Base-by-base conservation (phyloP, 2,329 filamentous ascomycete genomes). In the Calcarisporium arbuscula region DNA sequence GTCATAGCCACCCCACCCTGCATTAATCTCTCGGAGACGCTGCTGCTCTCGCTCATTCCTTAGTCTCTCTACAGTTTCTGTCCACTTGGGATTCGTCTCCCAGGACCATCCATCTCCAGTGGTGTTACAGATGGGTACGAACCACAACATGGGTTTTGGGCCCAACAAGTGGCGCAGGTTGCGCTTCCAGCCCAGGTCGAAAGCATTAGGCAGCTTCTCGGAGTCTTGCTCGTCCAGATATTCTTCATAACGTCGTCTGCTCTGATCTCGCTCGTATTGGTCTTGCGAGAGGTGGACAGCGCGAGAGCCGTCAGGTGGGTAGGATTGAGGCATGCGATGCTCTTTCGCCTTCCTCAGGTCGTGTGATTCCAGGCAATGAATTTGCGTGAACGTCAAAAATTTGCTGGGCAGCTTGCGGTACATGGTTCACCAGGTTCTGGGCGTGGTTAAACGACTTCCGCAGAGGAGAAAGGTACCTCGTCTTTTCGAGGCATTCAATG, bases 401-500 rank as follows among this genome's bases (percentile, higher is more conserved):
- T 49, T 88, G 85, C 44, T 88, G 81, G 17, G 68, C 71, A 31
- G 75, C 79, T 5, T 77, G 60, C 8, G 69, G 61, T 23, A 64
- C 58, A 28, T 63, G 62, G 44, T 70, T 58, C 35, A 67, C 64
- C 50, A 65, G 71, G 53, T 73, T 65, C 41, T 74, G 69, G 30
- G 74, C 68, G 36, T 80, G 73, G 42, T 75, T 67, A 52, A 85
- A 79, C 53, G 90, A 73, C 31, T 74, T 74, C 37, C 82, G 75
- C 40, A 95, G 57, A 1, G 87, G 86, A 8, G 84, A 87, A 7
- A 95, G 73, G 60, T 98, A 98, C 36, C 92, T 77, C 3, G 90
- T 96, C 68, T 92, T 95, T 61, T 98, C 92, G 40, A 98, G 67
- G 50, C 84, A 94, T 58, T 98, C 92, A 39, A 98, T 95, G 4